Conservation (phyloP, 805 yeast genomes). For the Candida maltosa region DNA sequence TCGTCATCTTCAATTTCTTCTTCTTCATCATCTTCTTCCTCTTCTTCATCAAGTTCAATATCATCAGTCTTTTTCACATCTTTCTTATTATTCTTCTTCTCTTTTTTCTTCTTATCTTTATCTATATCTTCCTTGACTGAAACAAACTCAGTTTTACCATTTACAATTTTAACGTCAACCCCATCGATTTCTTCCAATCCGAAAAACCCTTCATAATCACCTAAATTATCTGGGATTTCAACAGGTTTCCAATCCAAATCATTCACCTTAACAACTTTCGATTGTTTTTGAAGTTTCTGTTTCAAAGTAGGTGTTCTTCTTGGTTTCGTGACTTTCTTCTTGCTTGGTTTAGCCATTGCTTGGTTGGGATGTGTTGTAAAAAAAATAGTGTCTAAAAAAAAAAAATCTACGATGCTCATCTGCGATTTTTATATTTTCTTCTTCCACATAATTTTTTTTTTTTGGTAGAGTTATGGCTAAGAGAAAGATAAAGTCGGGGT, state of each 20-base stretch:
- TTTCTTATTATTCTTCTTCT: conserved; percentile 12
- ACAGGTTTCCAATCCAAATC: conserved; percentile 76
- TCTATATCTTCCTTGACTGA: conserved; percentile 33
- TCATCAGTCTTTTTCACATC: conserved; percentile 11
- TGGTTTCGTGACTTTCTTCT: conserved; percentile 2
- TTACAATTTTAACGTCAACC: conserved; percentile 71
- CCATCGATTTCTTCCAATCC: conserved; percentile 95
- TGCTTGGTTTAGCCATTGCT: conserved; percentile 3
- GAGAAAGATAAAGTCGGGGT: conserved; percentile 16
- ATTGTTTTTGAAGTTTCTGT: conserved; percentile 26
- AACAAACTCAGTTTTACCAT: conserved; percentile 63
- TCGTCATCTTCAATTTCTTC: conserved; percentile 14
- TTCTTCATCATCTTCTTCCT: conserved; percentile 14
- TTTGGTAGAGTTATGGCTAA: conserved; percentile 9
- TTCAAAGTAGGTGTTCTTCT: conserved; percentile 21
- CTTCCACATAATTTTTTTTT: too few species aligned
- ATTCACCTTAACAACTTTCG: conserved; percentile 46
- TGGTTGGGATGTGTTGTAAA: too few species aligned
- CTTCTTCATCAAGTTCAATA: conserved; percentile 14
- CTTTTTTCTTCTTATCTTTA: conserved; percentile 17
- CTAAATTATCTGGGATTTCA: conserved; percentile 76
- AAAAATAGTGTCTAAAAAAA: background rate
- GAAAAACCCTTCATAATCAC: conserved; percentile 85
- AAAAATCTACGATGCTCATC: conserved; percentile 7
- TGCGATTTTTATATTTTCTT: too few species aligned